Conservation (phyloP, 1,284 basidiomycete genomes). For the Filobasidium uniguttulatum region DNA sequence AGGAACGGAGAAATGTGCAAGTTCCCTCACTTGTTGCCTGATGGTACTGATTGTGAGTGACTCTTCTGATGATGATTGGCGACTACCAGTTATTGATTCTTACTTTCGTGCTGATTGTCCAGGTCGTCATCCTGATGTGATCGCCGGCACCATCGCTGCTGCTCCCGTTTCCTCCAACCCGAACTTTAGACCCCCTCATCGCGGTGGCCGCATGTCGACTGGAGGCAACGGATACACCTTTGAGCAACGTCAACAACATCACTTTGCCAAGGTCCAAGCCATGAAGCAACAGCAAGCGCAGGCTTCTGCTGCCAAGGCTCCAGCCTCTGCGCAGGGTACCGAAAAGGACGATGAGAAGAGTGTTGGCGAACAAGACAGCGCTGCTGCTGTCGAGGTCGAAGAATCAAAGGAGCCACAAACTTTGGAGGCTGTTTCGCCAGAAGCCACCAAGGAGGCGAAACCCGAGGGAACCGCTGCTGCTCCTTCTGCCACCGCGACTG, state of each 20-base stretch:
- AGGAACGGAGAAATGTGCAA: conserved; percentile 37
- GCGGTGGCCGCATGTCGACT: conserved; percentile 2
- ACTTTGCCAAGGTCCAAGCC: conserved; percentile 13
- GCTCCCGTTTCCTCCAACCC: conserved; percentile 17
- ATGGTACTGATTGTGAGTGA: conserved; percentile 32
- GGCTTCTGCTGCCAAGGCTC: background rate
- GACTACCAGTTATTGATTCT: background rate
- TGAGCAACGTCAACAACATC: conserved; percentile 9
- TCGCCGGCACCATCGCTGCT: conserved; percentile 30
- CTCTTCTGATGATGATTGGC: background rate
- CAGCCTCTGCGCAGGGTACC: background rate
- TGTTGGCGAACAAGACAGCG: background rate
- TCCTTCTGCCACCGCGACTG: background rate
- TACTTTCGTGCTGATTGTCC: background rate
- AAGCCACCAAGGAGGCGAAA: conserved; percentile 3
- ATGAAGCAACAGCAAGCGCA: conserved; percentile 3
- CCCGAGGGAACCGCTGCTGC: conserved; percentile 5
- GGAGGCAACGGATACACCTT: conserved; percentile 3
- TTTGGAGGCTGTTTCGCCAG: conserved; percentile 4
- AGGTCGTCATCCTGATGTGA: conserved; percentile 34
- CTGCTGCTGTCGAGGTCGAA: background rate
- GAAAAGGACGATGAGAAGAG: background rate
- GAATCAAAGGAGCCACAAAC: background rate
- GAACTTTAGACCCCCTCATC: conserved; percentile 6
- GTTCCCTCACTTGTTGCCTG: conserved; percentile 34